Evolutionary conservation across 1,284 basidiomycete genomes (phyloP), one percentile per base, ranked within the genome.

Genomic region (Sporisorium exsertum): DNA sequence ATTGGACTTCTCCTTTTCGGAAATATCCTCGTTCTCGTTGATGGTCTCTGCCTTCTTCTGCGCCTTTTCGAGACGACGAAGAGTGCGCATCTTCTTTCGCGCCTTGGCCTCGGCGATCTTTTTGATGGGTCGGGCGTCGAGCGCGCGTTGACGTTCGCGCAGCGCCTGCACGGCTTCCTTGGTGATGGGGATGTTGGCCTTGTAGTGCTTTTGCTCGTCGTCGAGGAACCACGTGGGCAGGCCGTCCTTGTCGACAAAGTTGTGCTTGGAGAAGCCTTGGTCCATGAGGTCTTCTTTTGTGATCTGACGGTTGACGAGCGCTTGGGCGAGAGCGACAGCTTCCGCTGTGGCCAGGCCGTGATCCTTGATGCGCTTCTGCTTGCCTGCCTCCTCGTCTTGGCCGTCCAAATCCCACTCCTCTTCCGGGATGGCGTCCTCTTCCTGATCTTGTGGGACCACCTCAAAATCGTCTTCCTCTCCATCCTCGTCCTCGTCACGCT

Each of bases 91-190:
- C 88, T 99, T 99, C 88, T 99, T 99, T 71, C 97, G 90, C 40
- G 94, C 95, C 87, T 99, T 99, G 47, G 97, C 97, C 87, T 99
- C 97, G 20, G 96, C 97, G 13, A 99, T 89, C 89, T 99, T 99
- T 88, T 98, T 99, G 88, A 99, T 99, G 18, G 97, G 97, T 15
- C 97, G 91, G 2, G 96, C 95, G 84, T 99, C 95, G 51, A 99
- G 88, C 6, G 94, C 94, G 26, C 95, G 92, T 87, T 97, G 94
- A 84, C 92, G 94, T 18, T 93, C 94, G 37, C 93, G 91, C 40
- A 99, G 89, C 4, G 91, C 92, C 59, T 89, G 89, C 62, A 99
- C 88, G 6, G 97, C 97, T 86, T 99, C 97, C 87, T 97, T 99
- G 1, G 96, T 98, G 72, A 99, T 90, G 16, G 97, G 97, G 59